Evolutionary conservation across 2,329 filamentous ascomycete species (phyloP).

Genomic region (Neonectria hederae): DNA sequence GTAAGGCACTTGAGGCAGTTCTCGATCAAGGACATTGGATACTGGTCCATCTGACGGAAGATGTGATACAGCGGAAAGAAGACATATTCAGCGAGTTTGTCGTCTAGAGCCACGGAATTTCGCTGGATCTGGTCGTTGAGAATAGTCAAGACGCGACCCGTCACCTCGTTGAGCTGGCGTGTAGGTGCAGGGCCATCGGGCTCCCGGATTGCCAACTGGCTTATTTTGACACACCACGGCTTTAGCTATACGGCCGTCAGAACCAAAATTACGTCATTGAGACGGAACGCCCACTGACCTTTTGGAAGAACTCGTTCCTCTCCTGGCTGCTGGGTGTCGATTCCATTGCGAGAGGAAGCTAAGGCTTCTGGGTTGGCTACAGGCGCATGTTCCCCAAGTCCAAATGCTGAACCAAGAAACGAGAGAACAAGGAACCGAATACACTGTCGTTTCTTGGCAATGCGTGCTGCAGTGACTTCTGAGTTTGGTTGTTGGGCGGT

Average conservation of each 20-base stretch:
- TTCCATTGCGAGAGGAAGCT: conserved; percentile 40
- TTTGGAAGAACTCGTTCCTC: conserved; percentile 47
- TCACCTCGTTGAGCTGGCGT: conserved; percentile 57
- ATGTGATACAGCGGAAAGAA: conserved; percentile 94
- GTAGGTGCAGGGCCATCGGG: conserved; percentile 52
- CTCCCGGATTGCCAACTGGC: conserved; percentile 63
- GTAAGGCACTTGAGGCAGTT: conserved; percentile 78
- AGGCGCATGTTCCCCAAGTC: conserved; percentile 31
- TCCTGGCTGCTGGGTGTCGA: conserved; percentile 34
- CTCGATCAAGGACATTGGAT: conserved; percentile 79
- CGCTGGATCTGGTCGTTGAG: conserved; percentile 55
- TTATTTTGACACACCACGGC: conserved; percentile 69
- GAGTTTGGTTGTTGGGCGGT: background rate
- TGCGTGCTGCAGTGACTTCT: background rate
- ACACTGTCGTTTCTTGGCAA: background rate
- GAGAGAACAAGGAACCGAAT: conserved; percentile 30
- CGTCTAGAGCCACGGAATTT: conserved; percentile 69
- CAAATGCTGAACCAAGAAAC: conserved; percentile 13
- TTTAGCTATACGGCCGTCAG: conserved; percentile 60
- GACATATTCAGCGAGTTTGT: conserved; percentile 89
- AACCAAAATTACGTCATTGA: background rate
- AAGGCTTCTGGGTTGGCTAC: conserved; percentile 32
- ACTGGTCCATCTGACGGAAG: conserved; percentile 77
- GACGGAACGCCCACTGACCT: conserved; percentile 25
- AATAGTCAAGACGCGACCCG: conserved; percentile 56